Base-by-base conservation (phyloP, 805 yeast species). In the Saturnispora saitoi region DNA sequence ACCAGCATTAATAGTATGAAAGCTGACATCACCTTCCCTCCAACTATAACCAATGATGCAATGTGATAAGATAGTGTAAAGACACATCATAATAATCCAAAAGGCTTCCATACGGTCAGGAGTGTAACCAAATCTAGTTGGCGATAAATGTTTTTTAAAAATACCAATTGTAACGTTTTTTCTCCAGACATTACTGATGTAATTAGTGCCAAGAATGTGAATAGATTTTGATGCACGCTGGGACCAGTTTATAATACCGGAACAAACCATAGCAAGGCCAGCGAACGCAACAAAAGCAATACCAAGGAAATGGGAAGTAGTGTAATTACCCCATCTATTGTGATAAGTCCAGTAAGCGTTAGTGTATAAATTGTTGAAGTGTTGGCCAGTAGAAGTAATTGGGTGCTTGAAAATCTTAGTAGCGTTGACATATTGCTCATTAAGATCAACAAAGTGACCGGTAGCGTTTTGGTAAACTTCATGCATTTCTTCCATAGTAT, bases 61-160 rank as follows among this genome's bases (percentile, higher is more conserved):
- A 44, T 43, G 47, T 15, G 53, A 50, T 34, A 60, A 45, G 22
- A 57, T 42, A 12, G 49, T 32, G 52, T 55, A 59, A 9, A 62
- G 53, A 28, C 69, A 59, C 68, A 74, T 76, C 2, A 65, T 54
- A 8, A 57, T 50, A 30, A 79, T 64, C 41, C 73, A 58, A 9
- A 78, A 51, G 0, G 73, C 52, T 55, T 80, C 84, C 53, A 73
- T 63, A 54, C 83, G 67, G 3, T 79, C 71, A 1, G 86, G 85
- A 41, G 76, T 51, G n/a, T 69, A 49, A 52, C 67, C 68, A 8
- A 59, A 37, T 40, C 45, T 10, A n/a, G 47, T 30, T 20, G 47
- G 42, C 9, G 52, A 45, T 12, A 57, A 40, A 49, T 63, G 67
- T 1, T 54, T 56, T 26, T 54, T 50, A 2, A 58, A 44, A 20